A percentile compares a stretch with the other conserved stretches of the same genome.
These are phyloP conservation scores for Dendrostoma leiphaemia DNA, from an alignment of 2,329 filamentous ascomycete species.

Conservation along the genomic window DNA sequence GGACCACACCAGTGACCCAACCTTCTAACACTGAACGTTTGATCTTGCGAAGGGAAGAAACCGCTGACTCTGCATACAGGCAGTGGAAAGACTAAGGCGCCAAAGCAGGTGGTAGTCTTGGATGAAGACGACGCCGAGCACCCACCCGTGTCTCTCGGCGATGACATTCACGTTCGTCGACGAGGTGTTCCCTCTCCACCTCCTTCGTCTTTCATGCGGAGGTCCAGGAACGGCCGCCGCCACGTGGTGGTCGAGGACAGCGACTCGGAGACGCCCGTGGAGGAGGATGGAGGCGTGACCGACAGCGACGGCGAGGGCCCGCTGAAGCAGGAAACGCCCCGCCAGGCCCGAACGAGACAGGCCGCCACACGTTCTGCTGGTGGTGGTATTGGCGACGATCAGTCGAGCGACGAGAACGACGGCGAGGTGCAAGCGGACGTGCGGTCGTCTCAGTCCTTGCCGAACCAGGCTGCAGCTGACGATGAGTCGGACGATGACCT, in stretches of 20 bases:
- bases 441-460: conserved; percentile 17
- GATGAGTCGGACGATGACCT: conserved; percentile 13
- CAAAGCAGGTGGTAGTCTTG: background rate
- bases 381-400: conserved; percentile 7
- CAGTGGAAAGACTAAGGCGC: no score
- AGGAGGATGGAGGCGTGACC: conserved; percentile 6
- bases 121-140: conserved; percentile 14
- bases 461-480: conserved; percentile 6
- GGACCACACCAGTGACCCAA: no score
- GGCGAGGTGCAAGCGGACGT: conserved; percentile 2
- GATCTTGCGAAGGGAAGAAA: background rate
- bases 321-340: conserved; percentile 5
- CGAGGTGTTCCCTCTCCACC: background rate
- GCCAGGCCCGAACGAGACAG: background rate
- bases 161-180: background rate
- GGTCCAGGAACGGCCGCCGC: background rate
- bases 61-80: no score
- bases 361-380: background rate
- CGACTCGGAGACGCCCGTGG: conserved; percentile 16
- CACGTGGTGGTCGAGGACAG: conserved; percentile 9
- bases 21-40: background rate
- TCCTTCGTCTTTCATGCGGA: conserved; percentile 11
- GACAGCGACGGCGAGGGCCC: conserved; percentile 17
- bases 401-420: conserved; percentile 11
- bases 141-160: background rate